phyloP scores from a whole-genome alignment of 306 rosid species.

The Dryas drummondii region DNA sequence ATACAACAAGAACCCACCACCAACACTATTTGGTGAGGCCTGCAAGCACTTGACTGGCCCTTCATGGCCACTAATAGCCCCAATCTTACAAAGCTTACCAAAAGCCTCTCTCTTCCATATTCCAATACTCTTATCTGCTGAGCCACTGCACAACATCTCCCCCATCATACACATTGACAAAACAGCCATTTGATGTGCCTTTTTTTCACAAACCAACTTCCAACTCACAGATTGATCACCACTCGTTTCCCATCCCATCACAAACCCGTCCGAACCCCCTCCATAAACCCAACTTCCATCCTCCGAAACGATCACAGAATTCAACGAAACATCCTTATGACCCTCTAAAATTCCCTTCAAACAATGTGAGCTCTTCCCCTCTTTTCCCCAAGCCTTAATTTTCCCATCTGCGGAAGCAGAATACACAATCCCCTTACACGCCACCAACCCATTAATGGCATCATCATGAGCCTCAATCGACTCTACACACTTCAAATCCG shows the following conservation, averaged over 20 bases:
- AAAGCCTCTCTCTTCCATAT: conserved; percentile 76
- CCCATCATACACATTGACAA: conserved; percentile 69
- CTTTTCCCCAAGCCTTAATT: conserved; percentile 80
- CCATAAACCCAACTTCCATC: conserved; percentile 87
- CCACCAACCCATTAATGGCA: conserved; percentile 76
- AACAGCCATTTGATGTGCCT: conserved; percentile 78
- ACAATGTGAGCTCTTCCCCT: conserved; percentile 42
- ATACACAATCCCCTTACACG: conserved; percentile 66
- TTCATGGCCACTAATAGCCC: conserved; percentile 68
- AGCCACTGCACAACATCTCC: conserved; percentile 72
- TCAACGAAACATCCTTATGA: conserved; percentile 71
- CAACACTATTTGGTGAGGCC: conserved; percentile 54
- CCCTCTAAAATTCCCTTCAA: conserved; percentile 66
- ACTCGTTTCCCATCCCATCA: conserved; percentile 67
- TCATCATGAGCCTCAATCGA: conserved; percentile 90
- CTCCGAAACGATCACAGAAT: conserved; percentile 65
- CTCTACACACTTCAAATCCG: conserved; percentile 85
- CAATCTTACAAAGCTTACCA: conserved; percentile 68
- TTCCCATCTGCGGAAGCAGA: conserved; percentile 99
- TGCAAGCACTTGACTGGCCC: conserved; percentile 96
- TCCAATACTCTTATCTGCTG: conserved; percentile 82
- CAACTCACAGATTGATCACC: conserved; percentile 32
- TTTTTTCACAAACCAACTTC: conserved; percentile 60
- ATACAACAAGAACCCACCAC: conserved; percentile 74
- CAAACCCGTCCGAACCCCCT: conserved; percentile 70